Conservation (phyloP, 2,329 filamentous ascomycete genomes). For the Nothophaeocryptopus gaeumannii region DNA sequence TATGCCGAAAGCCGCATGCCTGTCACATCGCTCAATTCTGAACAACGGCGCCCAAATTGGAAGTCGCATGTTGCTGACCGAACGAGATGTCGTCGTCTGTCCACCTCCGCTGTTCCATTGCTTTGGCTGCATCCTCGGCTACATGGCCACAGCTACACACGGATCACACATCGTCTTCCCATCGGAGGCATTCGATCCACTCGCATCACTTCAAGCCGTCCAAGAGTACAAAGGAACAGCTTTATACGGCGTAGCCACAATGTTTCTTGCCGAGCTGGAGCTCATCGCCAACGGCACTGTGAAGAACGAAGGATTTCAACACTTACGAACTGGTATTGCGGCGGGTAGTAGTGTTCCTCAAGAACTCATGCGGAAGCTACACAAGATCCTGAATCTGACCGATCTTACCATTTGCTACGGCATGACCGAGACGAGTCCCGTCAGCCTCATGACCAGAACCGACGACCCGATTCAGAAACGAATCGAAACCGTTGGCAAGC, state of each 20-base stretch:
- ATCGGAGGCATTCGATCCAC: constrained; percentile 79
- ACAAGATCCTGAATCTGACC: constrained; percentile 69
- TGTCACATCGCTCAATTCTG: constrained; percentile 80
- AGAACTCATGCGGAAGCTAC: constrained; percentile 73
- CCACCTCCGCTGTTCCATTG: constrained; percentile 64
- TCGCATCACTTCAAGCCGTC: constrained; percentile 64
- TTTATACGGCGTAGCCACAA: constrained; percentile 88
- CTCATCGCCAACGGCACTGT: constrained; percentile 51
- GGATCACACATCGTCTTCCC: constrained; percentile 82
- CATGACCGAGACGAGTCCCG: constrained; percentile 86
- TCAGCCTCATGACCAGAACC: constrained; percentile 74
- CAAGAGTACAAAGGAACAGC: constrained; percentile 63
- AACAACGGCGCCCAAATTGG: constrained; percentile 90
- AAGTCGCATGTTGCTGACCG: constrained; percentile 74
- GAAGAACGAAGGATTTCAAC: constrained; percentile 55
- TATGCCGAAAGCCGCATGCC: constrained; percentile 80
- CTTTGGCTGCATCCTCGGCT: constrained; percentile 88
- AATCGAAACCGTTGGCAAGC: constrained; percentile 71
- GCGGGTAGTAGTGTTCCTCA: constrained; percentile 83
- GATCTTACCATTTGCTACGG: constrained; percentile 93
- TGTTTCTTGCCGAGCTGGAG: constrained; percentile 88
- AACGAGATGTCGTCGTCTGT: constrained; percentile 66
- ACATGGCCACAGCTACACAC: constrained; percentile 88
- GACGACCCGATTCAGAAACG: constrained; percentile 70
- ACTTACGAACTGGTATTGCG: constrained; percentile 84